phyloP scores from a whole-genome alignment of 768 basidiomycete genomes.

The Lactarius evosmus region DNA sequence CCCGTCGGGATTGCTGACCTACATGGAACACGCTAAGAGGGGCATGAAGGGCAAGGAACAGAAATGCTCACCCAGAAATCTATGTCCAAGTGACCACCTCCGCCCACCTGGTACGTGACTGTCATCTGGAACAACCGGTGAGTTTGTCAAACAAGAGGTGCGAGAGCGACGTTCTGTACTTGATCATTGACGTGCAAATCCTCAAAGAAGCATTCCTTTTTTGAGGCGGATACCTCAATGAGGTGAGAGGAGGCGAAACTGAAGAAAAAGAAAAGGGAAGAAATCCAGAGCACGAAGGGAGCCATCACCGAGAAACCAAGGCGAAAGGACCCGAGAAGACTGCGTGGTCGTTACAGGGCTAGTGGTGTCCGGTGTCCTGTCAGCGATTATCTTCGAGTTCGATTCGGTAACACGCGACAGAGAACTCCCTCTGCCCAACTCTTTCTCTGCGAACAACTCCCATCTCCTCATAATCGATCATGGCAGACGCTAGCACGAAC shows the following conservation, averaged over 20 bases:
- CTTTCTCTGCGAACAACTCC: conserved; percentile 23
- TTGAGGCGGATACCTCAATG: conserved; percentile 70
- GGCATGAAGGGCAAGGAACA: not conserved
- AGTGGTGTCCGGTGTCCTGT: conserved; percentile 21
- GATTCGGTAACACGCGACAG: conserved; percentile 30
- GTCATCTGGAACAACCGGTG: conserved; percentile 69
- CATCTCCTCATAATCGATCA: conserved; percentile 23
- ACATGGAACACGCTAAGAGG: conserved; percentile 13
- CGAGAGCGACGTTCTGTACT: conserved; percentile 40
- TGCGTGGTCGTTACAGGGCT: not conserved
- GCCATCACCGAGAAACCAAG: conserved; percentile 35
- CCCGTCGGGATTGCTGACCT: conserved; percentile 81
- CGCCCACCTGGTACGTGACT: conserved; percentile 97
- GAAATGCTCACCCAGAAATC: conserved; percentile 80
- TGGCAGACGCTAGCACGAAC: conserved; percentile 37
- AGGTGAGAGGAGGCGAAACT: conserved; percentile 55
- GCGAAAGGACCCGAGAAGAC: conserved; percentile 9
- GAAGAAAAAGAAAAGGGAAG: conserved; percentile 36
- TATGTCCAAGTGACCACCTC: conserved; percentile 94
- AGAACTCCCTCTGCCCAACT: conserved; percentile 25
- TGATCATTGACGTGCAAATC: conserved; percentile 90
- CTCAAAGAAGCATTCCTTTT: conserved; percentile 95
- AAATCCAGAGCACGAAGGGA: conserved; percentile 44
- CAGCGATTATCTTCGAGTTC: conserved; percentile 15
- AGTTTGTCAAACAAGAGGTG: not conserved